A percentile compares a stretch with the other conserved stretches of the same genome.
Conservation (phyloP, 345 rosid genomes). For the Sonneratia alba region DNA sequence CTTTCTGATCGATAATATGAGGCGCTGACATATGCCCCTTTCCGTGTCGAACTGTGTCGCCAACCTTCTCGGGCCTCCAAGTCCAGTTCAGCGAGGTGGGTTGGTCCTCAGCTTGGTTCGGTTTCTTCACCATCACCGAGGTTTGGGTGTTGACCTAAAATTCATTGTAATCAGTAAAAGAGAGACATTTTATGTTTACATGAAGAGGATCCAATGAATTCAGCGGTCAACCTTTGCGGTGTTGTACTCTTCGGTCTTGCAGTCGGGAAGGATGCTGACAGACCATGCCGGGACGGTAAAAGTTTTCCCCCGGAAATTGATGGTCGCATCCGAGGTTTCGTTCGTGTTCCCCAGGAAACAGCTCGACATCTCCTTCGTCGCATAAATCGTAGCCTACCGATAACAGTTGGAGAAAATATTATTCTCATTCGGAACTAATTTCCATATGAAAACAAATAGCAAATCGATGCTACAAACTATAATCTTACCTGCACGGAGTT, state of each 20-base stretch:
- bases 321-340: constrained; percentile 23
- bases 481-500: constrained; percentile 28
- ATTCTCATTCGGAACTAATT: no score
- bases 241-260: constrained; percentile 41
- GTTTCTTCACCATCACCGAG: constrained; percentile 24
- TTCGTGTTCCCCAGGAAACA: constrained; percentile 56
- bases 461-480: no score
- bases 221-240: constrained; percentile 42
- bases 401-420: background rate
- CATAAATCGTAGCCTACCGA: constrained; percentile 34
- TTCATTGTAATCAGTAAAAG: background rate
- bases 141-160: constrained; percentile 45
- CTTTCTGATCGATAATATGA: constrained; percentile 49
- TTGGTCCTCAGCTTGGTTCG: constrained; percentile 23
- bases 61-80: constrained; percentile 49
- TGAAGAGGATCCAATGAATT: background rate
- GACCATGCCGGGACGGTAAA: constrained; percentile 61
- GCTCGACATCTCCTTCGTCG: constrained; percentile 25
- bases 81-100: constrained; percentile 33
- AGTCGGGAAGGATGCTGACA: constrained; percentile 58
- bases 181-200: background rate
- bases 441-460: no score
- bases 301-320: constrained; percentile 34
- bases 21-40: constrained; percentile 21
- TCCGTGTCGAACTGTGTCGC: constrained; percentile 18